Base-by-base conservation (phyloP, 371 early-diverging fungal species). In the Mucor piriformis region DNA sequence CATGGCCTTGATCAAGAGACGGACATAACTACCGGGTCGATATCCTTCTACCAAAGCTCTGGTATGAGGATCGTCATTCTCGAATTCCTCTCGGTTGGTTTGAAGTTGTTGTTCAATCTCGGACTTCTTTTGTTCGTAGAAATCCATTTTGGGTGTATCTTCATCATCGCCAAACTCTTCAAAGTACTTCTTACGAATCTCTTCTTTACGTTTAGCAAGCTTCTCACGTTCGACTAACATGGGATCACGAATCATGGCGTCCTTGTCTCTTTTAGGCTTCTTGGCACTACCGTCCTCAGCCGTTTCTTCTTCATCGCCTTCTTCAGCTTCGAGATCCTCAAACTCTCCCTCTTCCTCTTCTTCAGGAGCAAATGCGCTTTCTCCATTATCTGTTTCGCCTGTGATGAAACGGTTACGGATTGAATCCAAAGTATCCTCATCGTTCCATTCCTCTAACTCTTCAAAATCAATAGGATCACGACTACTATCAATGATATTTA, bases 21-120 rank as follows among this genome's bases (percentile, higher is more conserved):
- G 90, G 24, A 98, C 94, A 75, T 99, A 99, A 42, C 85, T 86
- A 48, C 99, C 99, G 0, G 99, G 91, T 23, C 91, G 82, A 71
- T 86, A 88, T 6, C 97, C 96, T 70, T 93, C 91, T 3, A 95
- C 87, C 73, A 84, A 67, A 2, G 90, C 90, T 49, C 95, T 84
- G 32, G 88, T 78, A 42, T 83, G 82, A 37, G 83, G 75, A 71
- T 91, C 93, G 50, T 91, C 90, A 49, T 89, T 81, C 58, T 89
- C 92, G 79, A 97, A 96, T 74, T 96, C 96, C 23, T 79, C 78
- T 18, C 85, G 81, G 63, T 97, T 97, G 49, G 88, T 76, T 63
- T 83, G 74, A 37, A 86, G 79, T 67, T 97, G 97, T 63, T 84
- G 81, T 32, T 87, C 87, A 68, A 95, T 87, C 53, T 88, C 90